phyloP scores from a whole-genome alignment of 2,329 filamentous ascomycete species.

The Apiospora malaysiana region DNA sequence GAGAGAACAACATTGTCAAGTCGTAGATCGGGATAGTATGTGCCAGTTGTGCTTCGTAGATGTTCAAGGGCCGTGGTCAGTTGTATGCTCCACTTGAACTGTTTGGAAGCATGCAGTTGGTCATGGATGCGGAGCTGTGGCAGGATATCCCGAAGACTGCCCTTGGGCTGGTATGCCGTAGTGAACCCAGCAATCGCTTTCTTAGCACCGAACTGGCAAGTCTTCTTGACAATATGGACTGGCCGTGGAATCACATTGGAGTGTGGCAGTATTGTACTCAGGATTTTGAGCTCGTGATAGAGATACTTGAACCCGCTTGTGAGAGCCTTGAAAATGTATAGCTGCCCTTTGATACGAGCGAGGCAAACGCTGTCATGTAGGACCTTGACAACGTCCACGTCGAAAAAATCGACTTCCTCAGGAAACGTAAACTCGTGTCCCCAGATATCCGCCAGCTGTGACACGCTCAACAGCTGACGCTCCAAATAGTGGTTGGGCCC shows the following conservation, averaged over 20 bases:
- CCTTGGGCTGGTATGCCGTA: conserved; percentile 58
- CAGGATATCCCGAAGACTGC: conserved; percentile 61
- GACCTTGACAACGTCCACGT: conserved; percentile 57
- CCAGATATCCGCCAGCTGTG: conserved; percentile 52
- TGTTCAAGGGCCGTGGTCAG: conserved; percentile 58
- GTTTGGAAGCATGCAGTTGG: conserved; percentile 48
- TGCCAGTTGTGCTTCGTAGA: conserved; percentile 49
- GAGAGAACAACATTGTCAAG: conserved; percentile 65
- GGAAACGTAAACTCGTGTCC: conserved; percentile 48
- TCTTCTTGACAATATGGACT: conserved; percentile 60
- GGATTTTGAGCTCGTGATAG: conserved; percentile 64
- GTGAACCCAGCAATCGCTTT: conserved; percentile 62
- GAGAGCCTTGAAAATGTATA: conserved; percentile 64
- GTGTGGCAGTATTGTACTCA: conserved; percentile 59
- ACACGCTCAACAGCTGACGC: conserved; percentile 53
- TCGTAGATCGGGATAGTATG: conserved; percentile 64
- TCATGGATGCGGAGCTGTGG: conserved; percentile 56
- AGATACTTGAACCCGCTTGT: conserved; percentile 64
- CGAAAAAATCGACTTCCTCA: conserved; percentile 53
- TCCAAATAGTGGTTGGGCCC: conserved; percentile 60
- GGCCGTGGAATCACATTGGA: conserved; percentile 59
- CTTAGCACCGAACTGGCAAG: conserved; percentile 61
- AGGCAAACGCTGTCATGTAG: conserved; percentile 66
- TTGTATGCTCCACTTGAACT: conserved; percentile 60
- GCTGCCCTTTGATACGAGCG: conserved; percentile 48